Percentiles rank a stretch among this genome's conserved stretches.
These are phyloP conservation scores for Cryptococcus deneoformans DNA, from an alignment of 1,284 basidiomycete genomes.

Conservation along the genomic window DNA sequence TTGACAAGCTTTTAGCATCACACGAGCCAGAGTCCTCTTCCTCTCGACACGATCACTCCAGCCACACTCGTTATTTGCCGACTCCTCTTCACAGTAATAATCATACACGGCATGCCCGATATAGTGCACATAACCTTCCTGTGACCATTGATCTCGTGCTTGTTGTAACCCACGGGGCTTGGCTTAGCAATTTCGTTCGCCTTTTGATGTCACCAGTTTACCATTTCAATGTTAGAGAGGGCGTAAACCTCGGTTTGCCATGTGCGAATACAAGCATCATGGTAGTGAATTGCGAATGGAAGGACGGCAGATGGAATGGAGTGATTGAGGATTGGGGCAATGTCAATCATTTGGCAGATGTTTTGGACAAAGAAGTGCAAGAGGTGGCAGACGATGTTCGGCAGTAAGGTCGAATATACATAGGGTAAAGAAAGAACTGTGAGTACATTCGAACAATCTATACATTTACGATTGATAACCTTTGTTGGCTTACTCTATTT, in stretches of 20 bases:
- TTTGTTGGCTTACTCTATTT: too few species aligned
- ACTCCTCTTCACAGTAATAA: not conserved
- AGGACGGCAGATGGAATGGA: constrained; percentile 17
- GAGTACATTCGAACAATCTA: too few species aligned
- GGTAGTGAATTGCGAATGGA: constrained; percentile 18
- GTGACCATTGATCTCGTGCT: constrained; percentile 15
- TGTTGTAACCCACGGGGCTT: constrained; percentile 44
- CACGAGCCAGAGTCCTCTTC: constrained; percentile 11
- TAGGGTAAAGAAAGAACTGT: too few species aligned
- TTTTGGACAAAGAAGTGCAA: constrained; percentile 14
- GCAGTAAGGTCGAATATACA: not conserved
- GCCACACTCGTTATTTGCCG: not conserved
- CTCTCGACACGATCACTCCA: not conserved
- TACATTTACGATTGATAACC: too few species aligned
- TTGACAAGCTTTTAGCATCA: constrained; percentile 8
- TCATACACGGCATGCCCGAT: not conserved
- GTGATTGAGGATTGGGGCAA: constrained; percentile 27
- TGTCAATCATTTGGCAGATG: constrained; percentile 21
- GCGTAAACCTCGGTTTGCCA: constrained; percentile 15
- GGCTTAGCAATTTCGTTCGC: constrained; percentile 24
- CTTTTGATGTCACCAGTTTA: constrained; percentile 19
- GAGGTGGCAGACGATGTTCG: constrained; percentile 20
- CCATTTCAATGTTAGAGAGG: constrained; percentile 4
- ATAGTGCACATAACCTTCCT: not conserved
- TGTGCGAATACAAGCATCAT: constrained; percentile 37